phyloP scores from a whole-genome alignment of 495 filamentous ascomycete genomes.

The Penicillium waksmanii region DNA sequence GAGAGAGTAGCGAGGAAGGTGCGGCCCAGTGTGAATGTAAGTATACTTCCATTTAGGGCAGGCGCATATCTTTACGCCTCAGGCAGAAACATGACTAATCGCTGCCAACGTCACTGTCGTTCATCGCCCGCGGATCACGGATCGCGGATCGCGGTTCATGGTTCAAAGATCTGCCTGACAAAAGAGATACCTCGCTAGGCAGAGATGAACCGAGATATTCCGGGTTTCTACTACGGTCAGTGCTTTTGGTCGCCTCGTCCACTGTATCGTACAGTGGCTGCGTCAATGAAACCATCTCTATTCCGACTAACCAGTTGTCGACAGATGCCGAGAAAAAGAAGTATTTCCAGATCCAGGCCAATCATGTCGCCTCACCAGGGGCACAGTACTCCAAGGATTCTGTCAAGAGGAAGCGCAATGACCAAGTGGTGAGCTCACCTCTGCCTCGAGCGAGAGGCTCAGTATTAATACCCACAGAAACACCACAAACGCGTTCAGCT shows the following conservation, averaged over 20 bases:
- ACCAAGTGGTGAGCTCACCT: constrained; percentile 35
- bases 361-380: constrained; percentile 48
- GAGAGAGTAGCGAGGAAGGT: no score
- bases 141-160: no score
- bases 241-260: neutral
- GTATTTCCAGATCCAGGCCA: constrained; percentile 59
- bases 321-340: constrained; percentile 59
- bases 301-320: neutral
- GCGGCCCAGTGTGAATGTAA: no score
- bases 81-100: no score
- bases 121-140: neutral
- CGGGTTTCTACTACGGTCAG: constrained; percentile 53
- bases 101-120: neutral
- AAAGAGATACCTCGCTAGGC: neutral
- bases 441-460: neutral
- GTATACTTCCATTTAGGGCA: no score
- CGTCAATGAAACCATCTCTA: neutral
- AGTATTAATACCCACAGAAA: constrained; percentile 29
- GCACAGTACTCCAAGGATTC: constrained; percentile 51
- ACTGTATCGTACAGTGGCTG: neutral
- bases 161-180: neutral
- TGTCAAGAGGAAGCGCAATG: constrained; percentile 45
- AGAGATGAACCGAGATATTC: constrained; percentile 54
- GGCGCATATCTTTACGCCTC: no score
- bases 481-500: constrained; percentile 32